These are phyloP conservation scores for Veloporphyrellus conicus DNA, from an alignment of 1,284 basidiomycete genomes.

Conservation along the genomic window DNA sequence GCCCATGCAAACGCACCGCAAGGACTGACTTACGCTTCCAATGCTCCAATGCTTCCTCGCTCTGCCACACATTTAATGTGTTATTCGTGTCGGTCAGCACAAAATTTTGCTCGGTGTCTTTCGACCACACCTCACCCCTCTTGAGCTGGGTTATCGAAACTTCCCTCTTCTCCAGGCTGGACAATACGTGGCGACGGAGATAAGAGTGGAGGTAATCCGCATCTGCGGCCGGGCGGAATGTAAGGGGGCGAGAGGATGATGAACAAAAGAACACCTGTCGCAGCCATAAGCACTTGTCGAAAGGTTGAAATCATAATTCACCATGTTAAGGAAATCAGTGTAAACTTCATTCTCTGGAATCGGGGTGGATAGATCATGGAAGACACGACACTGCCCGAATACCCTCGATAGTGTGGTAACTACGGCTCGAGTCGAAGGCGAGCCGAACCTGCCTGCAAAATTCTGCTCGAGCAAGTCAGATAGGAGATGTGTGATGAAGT, in stretches of 20 bases:
- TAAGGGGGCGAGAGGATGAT: constrained; percentile 50
- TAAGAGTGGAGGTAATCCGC: constrained; percentile 65
- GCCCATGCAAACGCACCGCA: constrained; percentile 1
- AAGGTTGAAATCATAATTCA: constrained; percentile 33
- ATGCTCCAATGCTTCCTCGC: constrained; percentile 58
- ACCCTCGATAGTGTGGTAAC: constrained; percentile 60
- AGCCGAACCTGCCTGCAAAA: constrained; percentile 65
- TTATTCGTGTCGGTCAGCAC: constrained; percentile 61
- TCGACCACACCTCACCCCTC: constrained; percentile 30
- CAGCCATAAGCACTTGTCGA: constrained; percentile 9
- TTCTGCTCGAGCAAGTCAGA: constrained; percentile 47
- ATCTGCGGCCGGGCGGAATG: constrained; percentile 56
- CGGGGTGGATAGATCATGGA: constrained; percentile 60
- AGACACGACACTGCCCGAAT: constrained; percentile 75
- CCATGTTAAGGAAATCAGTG: constrained; percentile 71
- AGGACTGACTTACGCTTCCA: constrained; percentile 62
- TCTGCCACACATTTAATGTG: constrained; percentile 58
- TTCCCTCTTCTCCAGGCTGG: constrained; percentile 48
- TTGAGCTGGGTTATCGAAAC: constrained; percentile 48
- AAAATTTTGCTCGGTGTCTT: constrained; percentile 40
- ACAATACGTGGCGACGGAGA: constrained; percentile 54
- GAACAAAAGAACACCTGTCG: constrained; percentile 76
- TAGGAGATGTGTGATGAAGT: background rate
- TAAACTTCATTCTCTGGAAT: constrained; percentile 44
- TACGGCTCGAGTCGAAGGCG: constrained; percentile 62